These are phyloP conservation scores for Epichloe baconii DNA, from an alignment of 2,329 filamentous ascomycete species.

Conservation along the genomic window DNA sequence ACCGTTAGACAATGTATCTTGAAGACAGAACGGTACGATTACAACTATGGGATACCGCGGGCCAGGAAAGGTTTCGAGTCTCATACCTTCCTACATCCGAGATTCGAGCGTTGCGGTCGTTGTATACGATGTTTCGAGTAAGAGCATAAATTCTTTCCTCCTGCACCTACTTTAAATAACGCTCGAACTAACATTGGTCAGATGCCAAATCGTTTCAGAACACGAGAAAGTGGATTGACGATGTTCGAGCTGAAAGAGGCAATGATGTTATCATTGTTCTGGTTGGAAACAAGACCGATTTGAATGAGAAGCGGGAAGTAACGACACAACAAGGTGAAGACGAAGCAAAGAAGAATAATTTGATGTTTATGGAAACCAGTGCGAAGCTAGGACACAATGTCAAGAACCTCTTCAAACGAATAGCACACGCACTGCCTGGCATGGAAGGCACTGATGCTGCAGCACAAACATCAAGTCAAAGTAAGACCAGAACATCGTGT, in stretches of 20 bases:
- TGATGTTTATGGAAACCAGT: constrained; percentile 99
- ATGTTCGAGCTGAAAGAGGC: constrained; percentile 88
- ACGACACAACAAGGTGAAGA: constrained; percentile 94
- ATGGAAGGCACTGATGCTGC: constrained; percentile 87
- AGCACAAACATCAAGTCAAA: constrained; percentile 60
- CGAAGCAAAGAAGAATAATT: constrained; percentile 91
- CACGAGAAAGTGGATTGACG: constrained; percentile 98
- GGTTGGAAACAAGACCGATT: constrained; percentile 97
- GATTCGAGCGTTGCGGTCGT: constrained; percentile 97
- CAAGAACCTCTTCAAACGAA: constrained; percentile 92
- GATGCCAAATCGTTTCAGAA: constrained; percentile 96
- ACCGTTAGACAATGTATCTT: constrained; percentile 78
- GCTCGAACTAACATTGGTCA: constrained; percentile 17
- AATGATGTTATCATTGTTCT: constrained; percentile 98
- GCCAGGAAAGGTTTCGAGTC: constrained; percentile 93
- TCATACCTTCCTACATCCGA: constrained; percentile 97
- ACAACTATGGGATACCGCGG: constrained; percentile 96
- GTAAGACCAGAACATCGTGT: constrained; percentile 36
- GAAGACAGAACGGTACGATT: constrained; percentile 95
- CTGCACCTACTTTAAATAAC: constrained; percentile 2
- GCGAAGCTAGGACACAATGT: constrained; percentile 97
- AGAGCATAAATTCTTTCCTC: constrained; percentile 5
- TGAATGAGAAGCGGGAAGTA: constrained; percentile 96
- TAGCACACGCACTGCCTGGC: constrained; percentile 91
- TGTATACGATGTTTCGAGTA: constrained; percentile 95